Percentiles rank a stretch among this genome's conserved stretches.
Evolutionary conservation across 2,329 filamentous ascomycete genomes (phyloP).

Genomic region (Monilinia laxa): DNA sequence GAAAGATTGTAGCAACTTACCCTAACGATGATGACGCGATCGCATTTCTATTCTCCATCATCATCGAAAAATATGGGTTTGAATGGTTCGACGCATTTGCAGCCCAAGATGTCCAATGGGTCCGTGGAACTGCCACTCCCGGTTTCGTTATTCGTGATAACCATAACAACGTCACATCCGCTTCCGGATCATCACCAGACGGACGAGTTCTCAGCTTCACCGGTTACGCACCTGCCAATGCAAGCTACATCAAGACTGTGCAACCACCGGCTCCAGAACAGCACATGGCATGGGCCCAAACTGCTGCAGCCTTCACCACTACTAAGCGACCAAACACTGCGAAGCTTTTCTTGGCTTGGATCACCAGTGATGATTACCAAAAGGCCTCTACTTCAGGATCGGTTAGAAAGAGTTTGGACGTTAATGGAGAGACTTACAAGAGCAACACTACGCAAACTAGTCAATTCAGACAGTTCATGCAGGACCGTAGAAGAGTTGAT

Average conservation of each 20-base stretch:
- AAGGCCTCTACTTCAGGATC: background rate
- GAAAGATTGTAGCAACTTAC: constrained; percentile 14
- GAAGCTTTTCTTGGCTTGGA: constrained; percentile 12
- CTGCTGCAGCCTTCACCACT: background rate
- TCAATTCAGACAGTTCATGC: constrained; percentile 9
- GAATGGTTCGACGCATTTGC: background rate
- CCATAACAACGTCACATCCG: background rate
- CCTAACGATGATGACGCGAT: constrained; percentile 7
- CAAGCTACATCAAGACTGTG: background rate
- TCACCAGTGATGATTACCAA: background rate
- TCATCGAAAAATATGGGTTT: constrained; percentile 4
- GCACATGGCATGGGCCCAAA: constrained; percentile 7
- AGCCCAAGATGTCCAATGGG: constrained; percentile 12
- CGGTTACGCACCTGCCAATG: background rate
- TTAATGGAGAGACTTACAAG: background rate
- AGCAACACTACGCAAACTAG: constrained; percentile 1
- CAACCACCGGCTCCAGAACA: background rate
- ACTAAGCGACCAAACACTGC: background rate
- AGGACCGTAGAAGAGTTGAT: background rate
- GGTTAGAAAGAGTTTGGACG: constrained; percentile 6
- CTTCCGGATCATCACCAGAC: background rate
- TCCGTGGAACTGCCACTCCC: constrained; percentile 1
- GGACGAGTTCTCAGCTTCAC: constrained; percentile 8
- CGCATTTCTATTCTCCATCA: constrained; percentile 3
- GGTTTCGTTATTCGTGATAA: background rate